Conservation (phyloP, 2,329 filamentous ascomycete genomes). For the Fusarium sp. region DNA sequence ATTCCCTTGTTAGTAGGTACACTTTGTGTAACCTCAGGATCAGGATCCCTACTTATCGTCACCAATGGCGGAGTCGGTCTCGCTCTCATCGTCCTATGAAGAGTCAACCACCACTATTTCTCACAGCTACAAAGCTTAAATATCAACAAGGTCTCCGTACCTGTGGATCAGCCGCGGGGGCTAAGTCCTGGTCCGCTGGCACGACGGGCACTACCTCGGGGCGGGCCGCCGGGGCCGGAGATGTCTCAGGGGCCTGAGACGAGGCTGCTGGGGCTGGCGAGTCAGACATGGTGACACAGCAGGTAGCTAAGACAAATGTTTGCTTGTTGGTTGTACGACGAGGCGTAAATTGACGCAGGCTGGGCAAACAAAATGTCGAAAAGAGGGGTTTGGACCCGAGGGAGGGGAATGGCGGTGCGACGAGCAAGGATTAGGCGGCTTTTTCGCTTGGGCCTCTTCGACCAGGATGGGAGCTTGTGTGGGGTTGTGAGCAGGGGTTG, state of each 20-base stretch:
- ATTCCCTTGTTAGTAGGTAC: conserved; percentile 5
- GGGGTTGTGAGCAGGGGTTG: too few relatives aligned
- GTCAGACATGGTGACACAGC: conserved; percentile 17
- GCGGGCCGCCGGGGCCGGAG: conserved; percentile 15
- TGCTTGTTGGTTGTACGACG: too few relatives aligned
- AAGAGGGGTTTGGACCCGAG: too few relatives aligned
- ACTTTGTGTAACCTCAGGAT: not conserved
- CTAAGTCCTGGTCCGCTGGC: conserved; percentile 35
- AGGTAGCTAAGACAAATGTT: too few relatives aligned
- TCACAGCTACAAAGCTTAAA: not conserved
- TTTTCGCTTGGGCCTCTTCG: too few relatives aligned
- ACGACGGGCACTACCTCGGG: conserved; percentile 30
- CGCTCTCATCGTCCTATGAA: conserved; percentile 28
- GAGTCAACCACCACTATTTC: not conserved
- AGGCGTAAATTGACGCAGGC: too few relatives aligned
- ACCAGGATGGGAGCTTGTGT: too few relatives aligned
- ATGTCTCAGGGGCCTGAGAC: not conserved
- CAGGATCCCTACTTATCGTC: conserved; percentile 26
- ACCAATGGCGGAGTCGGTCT: conserved; percentile 35
- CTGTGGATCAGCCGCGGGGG: conserved; percentile 39
- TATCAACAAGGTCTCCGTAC: not conserved
- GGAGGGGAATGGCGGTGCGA: too few relatives aligned
- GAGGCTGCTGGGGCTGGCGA: conserved; percentile 5
- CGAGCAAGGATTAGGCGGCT: too few relatives aligned
- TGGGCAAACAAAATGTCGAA: not conserved